Evolutionary conservation across 176 grass and related monocot species (phyloP).

Genomic region (Avena atlantica): DNA sequence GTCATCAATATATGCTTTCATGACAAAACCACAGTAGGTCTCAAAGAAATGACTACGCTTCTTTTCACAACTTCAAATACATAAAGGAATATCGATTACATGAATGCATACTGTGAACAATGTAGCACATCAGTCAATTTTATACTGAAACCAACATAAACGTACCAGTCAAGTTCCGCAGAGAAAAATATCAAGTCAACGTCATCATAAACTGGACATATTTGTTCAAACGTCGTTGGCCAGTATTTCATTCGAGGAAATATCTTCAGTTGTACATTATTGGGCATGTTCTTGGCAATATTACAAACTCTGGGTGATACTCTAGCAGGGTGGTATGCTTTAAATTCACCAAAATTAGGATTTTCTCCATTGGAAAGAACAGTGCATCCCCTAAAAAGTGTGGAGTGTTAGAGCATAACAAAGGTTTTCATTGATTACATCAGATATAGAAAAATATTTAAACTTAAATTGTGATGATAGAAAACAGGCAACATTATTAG

Average conservation of each 20-base stretch:
- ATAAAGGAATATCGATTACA: too few species aligned
- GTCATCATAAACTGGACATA: constrained; percentile 33
- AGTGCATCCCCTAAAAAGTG: constrained; percentile 42
- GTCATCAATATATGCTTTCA: constrained; percentile 42
- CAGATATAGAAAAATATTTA: background rate
- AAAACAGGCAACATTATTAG: background rate
- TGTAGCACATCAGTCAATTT: background rate
- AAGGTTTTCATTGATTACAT: constrained; percentile 2
- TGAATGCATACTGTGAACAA: too few species aligned
- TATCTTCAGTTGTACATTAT: constrained; percentile 30
- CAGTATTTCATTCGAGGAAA: constrained; percentile 45
- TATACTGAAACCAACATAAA: constrained; percentile 14
- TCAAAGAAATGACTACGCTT: too few species aligned
- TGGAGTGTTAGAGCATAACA: background rate
- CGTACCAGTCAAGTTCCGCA: constrained; percentile 35
- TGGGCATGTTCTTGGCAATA: constrained; percentile 27
- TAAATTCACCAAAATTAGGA: constrained; percentile 32
- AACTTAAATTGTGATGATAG: background rate
- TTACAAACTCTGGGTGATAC: constrained; percentile 25
- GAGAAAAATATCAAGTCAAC: constrained; percentile 43
- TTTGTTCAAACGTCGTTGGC: constrained; percentile 33
- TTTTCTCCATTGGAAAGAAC: constrained; percentile 10
- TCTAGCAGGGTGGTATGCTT: constrained; percentile 46
- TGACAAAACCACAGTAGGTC: too few species aligned
- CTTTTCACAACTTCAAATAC: too few species aligned